A percentile compares a stretch with the other conserved stretches of the same genome.
Conservation (phyloP, 73 alveolate species). For the Diophrys appendiculata region DNA sequence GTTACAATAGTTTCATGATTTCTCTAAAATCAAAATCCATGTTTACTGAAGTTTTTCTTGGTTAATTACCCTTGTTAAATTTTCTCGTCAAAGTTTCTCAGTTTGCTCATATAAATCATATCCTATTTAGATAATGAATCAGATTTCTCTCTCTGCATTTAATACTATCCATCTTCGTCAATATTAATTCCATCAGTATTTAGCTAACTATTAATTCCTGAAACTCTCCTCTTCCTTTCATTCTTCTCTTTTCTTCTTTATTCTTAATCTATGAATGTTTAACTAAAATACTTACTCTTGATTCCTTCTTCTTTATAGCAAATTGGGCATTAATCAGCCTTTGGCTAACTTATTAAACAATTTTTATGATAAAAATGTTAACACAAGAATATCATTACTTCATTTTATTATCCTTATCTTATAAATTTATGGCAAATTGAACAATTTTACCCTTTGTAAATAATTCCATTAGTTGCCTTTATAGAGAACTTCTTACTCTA, state of each 20-base stretch:
- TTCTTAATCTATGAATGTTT: not conserved
- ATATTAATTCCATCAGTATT: too few species aligned
- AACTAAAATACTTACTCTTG: constrained; percentile 22
- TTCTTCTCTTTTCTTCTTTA: not conserved
- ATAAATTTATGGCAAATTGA: not conserved
- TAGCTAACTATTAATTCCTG: too few species aligned
- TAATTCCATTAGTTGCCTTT: not conserved
- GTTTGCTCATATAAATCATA: too few species aligned
- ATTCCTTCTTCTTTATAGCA: not conserved
- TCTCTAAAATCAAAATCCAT: too few species aligned
- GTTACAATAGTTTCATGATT: too few species aligned
- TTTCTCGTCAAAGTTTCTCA: too few species aligned
- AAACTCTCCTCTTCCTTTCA: not conserved
- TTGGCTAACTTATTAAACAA: not conserved
- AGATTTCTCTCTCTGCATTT: too few species aligned
- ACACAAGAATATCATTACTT: not conserved
- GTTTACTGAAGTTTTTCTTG: too few species aligned
- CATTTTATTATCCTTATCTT: not conserved
- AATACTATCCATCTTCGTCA: too few species aligned
- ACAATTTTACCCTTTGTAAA: not conserved
- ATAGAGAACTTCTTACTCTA: not conserved
- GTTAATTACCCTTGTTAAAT: too few species aligned
- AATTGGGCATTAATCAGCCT: not conserved
- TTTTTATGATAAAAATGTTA: not conserved
- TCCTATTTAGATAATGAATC: too few species aligned